A percentile compares a stretch with the other conserved stretches of the same genome.
These are phyloP conservation scores for Phoma sp. DNA, from an alignment of 2,329 filamentous ascomycete genomes.

Conservation along the genomic window DNA sequence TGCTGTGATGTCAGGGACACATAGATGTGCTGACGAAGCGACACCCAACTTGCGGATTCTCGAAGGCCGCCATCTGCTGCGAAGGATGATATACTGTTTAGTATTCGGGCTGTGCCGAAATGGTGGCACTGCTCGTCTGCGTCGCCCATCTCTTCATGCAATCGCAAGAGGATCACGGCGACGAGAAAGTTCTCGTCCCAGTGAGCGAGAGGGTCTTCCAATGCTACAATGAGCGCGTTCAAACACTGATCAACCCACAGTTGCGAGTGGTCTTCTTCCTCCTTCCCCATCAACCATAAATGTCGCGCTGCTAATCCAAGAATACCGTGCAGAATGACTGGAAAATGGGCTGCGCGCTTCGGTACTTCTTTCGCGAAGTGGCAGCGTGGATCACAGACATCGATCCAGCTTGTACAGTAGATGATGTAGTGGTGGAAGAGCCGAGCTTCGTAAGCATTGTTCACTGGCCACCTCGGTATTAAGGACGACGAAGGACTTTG, in stretches of 20 bases:
- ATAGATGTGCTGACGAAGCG: constrained; percentile 52
- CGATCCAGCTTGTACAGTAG: constrained; percentile 38
- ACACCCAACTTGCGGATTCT: constrained; percentile 51
- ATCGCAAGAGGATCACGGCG: constrained; percentile 57
- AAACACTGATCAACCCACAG: constrained; percentile 56
- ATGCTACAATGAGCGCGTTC: constrained; percentile 54
- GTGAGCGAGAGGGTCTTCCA: constrained; percentile 51
- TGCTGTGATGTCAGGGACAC: constrained; percentile 47
- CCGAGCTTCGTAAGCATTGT: constrained; percentile 31
- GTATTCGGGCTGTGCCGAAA: constrained; percentile 47
- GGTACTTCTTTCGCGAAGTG: constrained; percentile 56
- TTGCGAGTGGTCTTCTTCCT: constrained; percentile 52
- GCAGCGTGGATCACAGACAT: constrained; percentile 32
- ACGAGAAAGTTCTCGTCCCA: constrained; percentile 57
- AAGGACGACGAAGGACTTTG: constrained; percentile 29
- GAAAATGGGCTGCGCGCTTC: constrained; percentile 54
- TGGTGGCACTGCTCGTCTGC: constrained; percentile 50
- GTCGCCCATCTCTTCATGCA: constrained; percentile 57
- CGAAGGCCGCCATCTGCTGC: constrained; percentile 49
- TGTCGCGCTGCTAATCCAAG: constrained; percentile 56
- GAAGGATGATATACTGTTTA: constrained; percentile 49
- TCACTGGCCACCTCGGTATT: constrained; percentile 32
- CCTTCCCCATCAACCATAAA: constrained; percentile 48
- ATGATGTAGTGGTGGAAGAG: constrained; percentile 41
- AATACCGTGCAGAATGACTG: constrained; percentile 56